phyloP scores from a whole-genome alignment of 306 rosid species.

The Cucurbita moschata region DNA sequence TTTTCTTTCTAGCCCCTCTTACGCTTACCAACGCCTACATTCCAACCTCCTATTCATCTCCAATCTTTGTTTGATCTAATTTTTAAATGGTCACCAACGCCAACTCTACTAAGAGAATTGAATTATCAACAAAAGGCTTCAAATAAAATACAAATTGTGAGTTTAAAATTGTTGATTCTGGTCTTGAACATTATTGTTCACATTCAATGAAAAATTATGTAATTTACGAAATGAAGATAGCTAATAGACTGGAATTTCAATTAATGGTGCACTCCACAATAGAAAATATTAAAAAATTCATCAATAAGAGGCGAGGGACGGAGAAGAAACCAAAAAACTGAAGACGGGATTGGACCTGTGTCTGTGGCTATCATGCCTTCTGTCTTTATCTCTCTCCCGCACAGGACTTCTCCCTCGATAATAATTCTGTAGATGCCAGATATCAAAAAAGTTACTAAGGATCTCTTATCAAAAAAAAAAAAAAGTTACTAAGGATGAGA shows the following conservation, averaged over 20 bases:
- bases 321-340: too few species aligned
- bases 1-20: background rate
- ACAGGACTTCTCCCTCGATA: constrained; percentile 81
- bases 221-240: background rate
- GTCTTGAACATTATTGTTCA: background rate
- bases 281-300: background rate
- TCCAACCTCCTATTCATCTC: background rate
- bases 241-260: background rate
- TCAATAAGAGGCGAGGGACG: too few species aligned
- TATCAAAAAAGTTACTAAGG: background rate
- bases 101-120: background rate
- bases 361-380: constrained; percentile 85
- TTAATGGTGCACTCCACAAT: background rate
- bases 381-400: constrained; percentile 78
- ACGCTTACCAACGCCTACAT: background rate
- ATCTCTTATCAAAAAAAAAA: background rate
- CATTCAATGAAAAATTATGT: background rate
- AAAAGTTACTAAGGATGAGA: background rate
- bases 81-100: background rate
- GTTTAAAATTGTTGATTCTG: background rate
- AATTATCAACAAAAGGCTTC: background rate
- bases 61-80: background rate
- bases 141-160: background rate
- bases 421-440: constrained; percentile 32
- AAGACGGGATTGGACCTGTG: constrained; percentile 39